Conservation (phyloP, 495 filamentous ascomycete genomes). For the Lepraria neglecta region DNA sequence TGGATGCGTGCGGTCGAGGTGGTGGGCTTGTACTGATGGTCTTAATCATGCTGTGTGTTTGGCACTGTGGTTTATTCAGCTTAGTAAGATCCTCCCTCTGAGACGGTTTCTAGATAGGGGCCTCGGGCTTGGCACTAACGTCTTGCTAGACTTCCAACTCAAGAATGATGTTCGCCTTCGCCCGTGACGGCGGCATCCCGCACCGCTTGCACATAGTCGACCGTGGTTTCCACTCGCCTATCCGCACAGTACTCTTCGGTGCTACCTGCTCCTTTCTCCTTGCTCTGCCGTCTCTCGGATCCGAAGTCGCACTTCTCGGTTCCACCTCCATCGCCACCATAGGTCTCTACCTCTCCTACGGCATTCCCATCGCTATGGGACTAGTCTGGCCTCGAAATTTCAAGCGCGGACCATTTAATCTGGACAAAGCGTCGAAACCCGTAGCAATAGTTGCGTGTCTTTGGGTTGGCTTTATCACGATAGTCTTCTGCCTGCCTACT, state of each 20-base stretch:
- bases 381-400: slow-evolving; percentile 42
- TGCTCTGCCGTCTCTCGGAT: slow-evolving; percentile 55
- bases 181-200: slow-evolving; percentile 45
- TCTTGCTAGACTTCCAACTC: slow-evolving; percentile 48
- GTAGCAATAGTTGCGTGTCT: slow-evolving; percentile 47
- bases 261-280: slow-evolving; percentile 52
- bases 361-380: slow-evolving; percentile 54
- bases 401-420: slow-evolving; percentile 47
- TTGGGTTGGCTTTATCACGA: slow-evolving; percentile 50
- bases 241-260: slow-evolving; percentile 53
- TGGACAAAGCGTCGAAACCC: slow-evolving; percentile 48
- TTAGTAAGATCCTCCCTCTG: slow-evolving; percentile 25
- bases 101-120: neutral
- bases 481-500: slow-evolving; percentile 59
- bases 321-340: slow-evolving; percentile 61
- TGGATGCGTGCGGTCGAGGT: slow-evolving; percentile 47
- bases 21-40: slow-evolving; percentile 51
- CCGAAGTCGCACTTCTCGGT: slow-evolving; percentile 51
- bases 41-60: slow-evolving; percentile 52
- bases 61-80: slow-evolving; percentile 55
- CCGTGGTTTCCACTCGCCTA: slow-evolving; percentile 27
- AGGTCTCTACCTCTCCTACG: slow-evolving; percentile 59
- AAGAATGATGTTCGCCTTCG: slow-evolving; percentile 59
- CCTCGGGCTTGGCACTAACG: neutral
- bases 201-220: slow-evolving; percentile 34